phyloP scores from a whole-genome alignment of 129 eudicot species.

The Flaveria robusta region DNA sequence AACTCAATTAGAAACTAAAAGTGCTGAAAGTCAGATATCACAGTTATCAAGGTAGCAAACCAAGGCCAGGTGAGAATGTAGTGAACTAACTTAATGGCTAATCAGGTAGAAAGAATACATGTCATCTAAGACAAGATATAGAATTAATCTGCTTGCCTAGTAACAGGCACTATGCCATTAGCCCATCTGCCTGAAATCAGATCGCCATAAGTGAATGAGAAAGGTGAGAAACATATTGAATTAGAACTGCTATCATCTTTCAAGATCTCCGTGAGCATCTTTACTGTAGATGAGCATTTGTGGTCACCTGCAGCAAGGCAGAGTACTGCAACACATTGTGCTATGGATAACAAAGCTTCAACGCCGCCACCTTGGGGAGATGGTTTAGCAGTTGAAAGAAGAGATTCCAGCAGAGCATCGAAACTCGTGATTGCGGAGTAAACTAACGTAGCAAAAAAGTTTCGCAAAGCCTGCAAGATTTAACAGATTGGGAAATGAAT shows the following conservation, averaged over 20 bases:
- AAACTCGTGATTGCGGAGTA: slow-evolving; percentile 96
- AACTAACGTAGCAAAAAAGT: slow-evolving; percentile 77
- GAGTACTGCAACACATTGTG: slow-evolving; percentile 97
- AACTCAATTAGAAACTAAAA: not conserved
- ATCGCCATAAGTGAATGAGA: slow-evolving; percentile 12
- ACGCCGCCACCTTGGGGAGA: slow-evolving; percentile 83
- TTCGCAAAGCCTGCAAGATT: slow-evolving; percentile 71
- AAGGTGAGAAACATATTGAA: slow-evolving; percentile 50
- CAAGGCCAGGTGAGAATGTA: slow-evolving; percentile 13
- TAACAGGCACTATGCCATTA: not conserved
- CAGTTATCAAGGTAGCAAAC: not conserved
- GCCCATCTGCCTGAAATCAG: slow-evolving; percentile 16
- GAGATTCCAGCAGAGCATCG: slow-evolving; percentile 77
- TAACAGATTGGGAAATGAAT: not conserved
- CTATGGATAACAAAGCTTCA: slow-evolving; percentile 91
- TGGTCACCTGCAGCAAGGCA: slow-evolving; percentile 97
- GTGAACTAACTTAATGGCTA: slow-evolving; percentile 9
- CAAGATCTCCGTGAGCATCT: slow-evolving; percentile 87
- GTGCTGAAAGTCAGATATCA: not conserved
- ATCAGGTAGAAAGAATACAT: not conserved
- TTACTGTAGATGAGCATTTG: slow-evolving; percentile 85
- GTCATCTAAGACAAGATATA: slow-evolving; percentile 4
- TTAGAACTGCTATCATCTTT: slow-evolving; percentile 72
- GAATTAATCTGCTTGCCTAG: not conserved
- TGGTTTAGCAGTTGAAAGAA: slow-evolving; percentile 88